These are phyloP conservation scores for Alternaria burnsii DNA, from an alignment of 2,329 filamentous ascomycete genomes.

Conservation along the genomic window DNA sequence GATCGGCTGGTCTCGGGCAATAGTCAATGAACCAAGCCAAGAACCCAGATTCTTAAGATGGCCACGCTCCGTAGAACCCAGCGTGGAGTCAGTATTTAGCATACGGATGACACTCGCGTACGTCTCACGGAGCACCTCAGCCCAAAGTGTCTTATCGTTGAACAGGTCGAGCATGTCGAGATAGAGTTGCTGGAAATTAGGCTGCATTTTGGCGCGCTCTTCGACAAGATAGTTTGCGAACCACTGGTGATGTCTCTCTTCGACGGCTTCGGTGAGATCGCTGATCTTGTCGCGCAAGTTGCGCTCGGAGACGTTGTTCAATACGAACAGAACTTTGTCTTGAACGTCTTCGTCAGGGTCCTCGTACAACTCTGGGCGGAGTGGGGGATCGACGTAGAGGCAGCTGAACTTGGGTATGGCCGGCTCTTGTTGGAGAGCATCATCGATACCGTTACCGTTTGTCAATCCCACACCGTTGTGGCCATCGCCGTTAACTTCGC, in stretches of 20 bases:
- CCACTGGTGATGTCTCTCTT: constrained; percentile 89
- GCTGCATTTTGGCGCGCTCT: constrained; percentile 94
- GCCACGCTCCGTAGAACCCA: constrained; percentile 84
- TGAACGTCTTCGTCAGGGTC: constrained; percentile 86
- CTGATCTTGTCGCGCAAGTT: constrained; percentile 85
- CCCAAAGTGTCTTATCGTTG: constrained; percentile 79
- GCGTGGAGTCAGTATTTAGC: constrained; percentile 87
- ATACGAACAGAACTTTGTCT: constrained; percentile 91
- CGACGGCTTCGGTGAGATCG: constrained; percentile 80
- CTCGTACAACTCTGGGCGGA: constrained; percentile 72
- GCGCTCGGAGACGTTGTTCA: constrained; percentile 94
- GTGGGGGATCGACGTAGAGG: constrained; percentile 76
- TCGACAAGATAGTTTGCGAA: constrained; percentile 95
- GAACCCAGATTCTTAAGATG: constrained; percentile 92
- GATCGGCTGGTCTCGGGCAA: constrained; percentile 93
- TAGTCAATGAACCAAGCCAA: constrained; percentile 92
- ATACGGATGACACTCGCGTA: constrained; percentile 86
- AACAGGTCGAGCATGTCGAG: constrained; percentile 87
- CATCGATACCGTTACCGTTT: constrained; percentile 74
- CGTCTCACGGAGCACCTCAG: constrained; percentile 90
- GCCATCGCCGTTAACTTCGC: constrained; percentile 61
- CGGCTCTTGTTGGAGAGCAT: constrained; percentile 66
- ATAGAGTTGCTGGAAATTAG: constrained; percentile 94
- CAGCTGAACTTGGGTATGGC: constrained; percentile 77
- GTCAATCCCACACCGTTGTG: constrained; percentile 62